Evolutionary conservation across 2,329 filamentous ascomycete species (phyloP).

Genomic region (Xylaria sp.): DNA sequence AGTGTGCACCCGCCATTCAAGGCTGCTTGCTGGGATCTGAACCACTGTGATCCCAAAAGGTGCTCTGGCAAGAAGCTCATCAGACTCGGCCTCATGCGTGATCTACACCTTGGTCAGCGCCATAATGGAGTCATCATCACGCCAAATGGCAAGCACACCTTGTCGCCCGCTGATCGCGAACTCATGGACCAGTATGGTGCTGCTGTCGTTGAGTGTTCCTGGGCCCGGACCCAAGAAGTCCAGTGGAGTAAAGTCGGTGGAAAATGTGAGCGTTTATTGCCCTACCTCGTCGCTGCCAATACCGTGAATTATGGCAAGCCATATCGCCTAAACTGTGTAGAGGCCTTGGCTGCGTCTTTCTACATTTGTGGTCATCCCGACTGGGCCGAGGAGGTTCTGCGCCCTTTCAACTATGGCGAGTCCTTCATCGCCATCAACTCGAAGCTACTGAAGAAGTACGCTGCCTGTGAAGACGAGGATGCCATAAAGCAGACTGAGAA

Average conservation of each 20-base stretch:
- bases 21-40: conserved; percentile 95
- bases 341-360: conserved; percentile 88
- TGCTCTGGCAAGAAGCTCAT: conserved; percentile 96
- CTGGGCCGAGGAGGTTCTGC: conserved; percentile 80
- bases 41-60: conserved; percentile 93
- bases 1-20: conserved; percentile 61
- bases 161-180: conserved; percentile 77
- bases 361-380: conserved; percentile 86
- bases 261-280: conserved; percentile 83
- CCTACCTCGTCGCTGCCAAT: conserved; percentile 94
- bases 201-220: conserved; percentile 94
- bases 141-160: conserved; percentile 80
- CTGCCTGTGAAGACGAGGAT: conserved; percentile 73
- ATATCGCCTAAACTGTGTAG: conserved; percentile 91
- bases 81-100: conserved; percentile 86
- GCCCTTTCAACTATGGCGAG: conserved; percentile 80
- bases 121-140: conserved; percentile 90
- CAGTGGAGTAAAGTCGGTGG: conserved; percentile 89
- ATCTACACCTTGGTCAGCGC: conserved; percentile 85
- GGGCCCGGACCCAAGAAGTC: conserved; percentile 87
- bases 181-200: conserved; percentile 84
- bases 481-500: conserved; percentile 79
- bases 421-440: conserved; percentile 90
- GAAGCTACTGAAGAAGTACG: conserved; percentile 75
- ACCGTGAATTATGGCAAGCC: conserved; percentile 96